phyloP scores from a whole-genome alignment of 2,329 filamentous ascomycete species.

The Colletotrichum higginsianum region DNA sequence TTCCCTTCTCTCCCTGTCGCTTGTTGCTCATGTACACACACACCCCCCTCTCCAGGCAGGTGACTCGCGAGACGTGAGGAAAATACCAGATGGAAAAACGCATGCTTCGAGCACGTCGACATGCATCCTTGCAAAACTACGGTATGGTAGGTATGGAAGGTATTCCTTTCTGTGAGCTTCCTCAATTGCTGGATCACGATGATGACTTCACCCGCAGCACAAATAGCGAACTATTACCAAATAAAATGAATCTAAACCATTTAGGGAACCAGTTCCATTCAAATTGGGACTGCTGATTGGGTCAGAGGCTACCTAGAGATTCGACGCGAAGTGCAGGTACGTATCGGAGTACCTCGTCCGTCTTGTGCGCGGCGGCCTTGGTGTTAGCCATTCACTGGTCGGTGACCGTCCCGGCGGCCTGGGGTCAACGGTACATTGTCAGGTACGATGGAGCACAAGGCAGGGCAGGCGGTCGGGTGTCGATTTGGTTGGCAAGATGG shows the following conservation, averaged over 20 bases:
- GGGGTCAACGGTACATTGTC: constrained; percentile 1
- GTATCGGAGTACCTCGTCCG: neutral
- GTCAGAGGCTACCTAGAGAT: neutral
- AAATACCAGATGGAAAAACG: constrained; percentile 14
- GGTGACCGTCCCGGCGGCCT: neutral
- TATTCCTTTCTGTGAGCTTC: constrained; percentile 11
- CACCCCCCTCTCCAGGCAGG: constrained; percentile 24
- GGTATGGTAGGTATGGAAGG: neutral
- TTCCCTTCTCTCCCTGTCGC: too few relatives aligned
- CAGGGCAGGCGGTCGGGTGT: neutral
- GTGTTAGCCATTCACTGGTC: neutral
- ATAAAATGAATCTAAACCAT: constrained; percentile 30
- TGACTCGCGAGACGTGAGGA: constrained; percentile 30
- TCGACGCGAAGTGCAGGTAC: neutral
- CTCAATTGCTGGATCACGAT: constrained; percentile 41
- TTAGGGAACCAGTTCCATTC: constrained; percentile 18
- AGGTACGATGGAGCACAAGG: neutral
- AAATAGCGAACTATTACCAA: constrained; percentile 41
- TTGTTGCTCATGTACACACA: constrained; percentile 7
- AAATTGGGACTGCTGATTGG: constrained; percentile 31
- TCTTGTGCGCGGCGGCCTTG: neutral
- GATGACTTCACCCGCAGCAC: constrained; percentile 43
- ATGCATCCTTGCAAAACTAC: constrained; percentile 36
- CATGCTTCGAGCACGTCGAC: constrained; percentile 33
- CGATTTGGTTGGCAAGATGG: constrained; percentile 2